Base-by-base conservation (phyloP, 129 eudicot genomes). In the Erigeron canadensis region DNA sequence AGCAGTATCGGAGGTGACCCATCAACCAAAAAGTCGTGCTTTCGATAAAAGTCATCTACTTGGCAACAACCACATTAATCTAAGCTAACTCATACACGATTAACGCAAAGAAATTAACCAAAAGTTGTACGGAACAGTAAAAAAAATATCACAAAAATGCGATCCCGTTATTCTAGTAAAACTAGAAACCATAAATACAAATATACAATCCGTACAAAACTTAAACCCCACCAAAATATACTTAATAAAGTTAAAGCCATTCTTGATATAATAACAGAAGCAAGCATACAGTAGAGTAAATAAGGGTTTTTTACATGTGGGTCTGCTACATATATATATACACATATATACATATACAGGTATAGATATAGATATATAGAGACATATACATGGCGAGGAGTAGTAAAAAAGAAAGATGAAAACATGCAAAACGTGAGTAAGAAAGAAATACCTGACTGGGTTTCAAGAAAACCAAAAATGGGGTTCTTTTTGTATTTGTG, bases 81-180 rank as follows among this genome's bases (percentile, higher is more conserved):
- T 22, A 59, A 80, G 45, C 44, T 81, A 54, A 18, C 70, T 48
- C n/a, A 80, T 13, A 47, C 51, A 67, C 55, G 39, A 69, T 48
- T 13, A 56, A 48, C 70, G 12, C 80, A 28, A 69, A 58, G n/a
- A 78, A 74, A 19, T 47, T 71, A 56, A 56, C 9, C 34, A 61
- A 67, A 71, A 71, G 53, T 77, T 42, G 40, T 11, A 28, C 6
- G 37, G 34, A 18, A 44, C 56, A 70, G 8, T 10, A 53, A 17
- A 2, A 6, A 16, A 17, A 17, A 17, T n/a, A 53, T 17, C 16
- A 53, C 58, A 53, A 53, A 53, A 28, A 28, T 77, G 89, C 73
- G 89, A 87, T 80, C 85, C 83, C 89, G 59, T 70, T 66, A 61
- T 39, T 61, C 39, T 2, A 69, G n/a, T n/a, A n/a, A n/a, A 73